phyloP scores from a whole-genome alignment of 176 grass and related monocot species.

The Carex parvula region DNA sequence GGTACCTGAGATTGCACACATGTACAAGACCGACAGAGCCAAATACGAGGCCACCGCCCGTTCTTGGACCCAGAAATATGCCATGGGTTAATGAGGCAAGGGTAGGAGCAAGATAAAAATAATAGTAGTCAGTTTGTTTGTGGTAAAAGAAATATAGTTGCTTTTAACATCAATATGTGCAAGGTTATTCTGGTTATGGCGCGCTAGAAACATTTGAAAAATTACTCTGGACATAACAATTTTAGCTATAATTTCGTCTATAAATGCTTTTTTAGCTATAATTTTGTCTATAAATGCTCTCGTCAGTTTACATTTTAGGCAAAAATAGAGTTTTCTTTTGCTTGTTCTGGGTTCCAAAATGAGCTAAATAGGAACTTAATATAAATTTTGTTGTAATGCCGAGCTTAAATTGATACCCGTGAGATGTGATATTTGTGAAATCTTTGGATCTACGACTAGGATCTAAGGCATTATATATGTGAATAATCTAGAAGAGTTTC shows the following conservation, averaged over 20 bases:
- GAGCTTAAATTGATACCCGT: too few relatives aligned
- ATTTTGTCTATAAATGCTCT: neutral
- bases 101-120: neutral
- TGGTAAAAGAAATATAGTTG: constrained; percentile 18
- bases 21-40: constrained; percentile 42
- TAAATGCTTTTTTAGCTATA: constrained; percentile 3
- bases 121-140: constrained; percentile 9
- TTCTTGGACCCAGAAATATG: constrained; percentile 40
- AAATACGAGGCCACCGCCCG: constrained; percentile 39
- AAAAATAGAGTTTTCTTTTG: neutral
- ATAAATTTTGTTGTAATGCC: too few relatives aligned
- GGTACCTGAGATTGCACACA: constrained; percentile 41
- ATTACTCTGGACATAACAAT: constrained; percentile 8
- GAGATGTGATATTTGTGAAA: too few relatives aligned
- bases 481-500: too few relatives aligned
- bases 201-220: neutral
- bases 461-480: too few relatives aligned
- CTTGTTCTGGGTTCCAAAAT: neutral
- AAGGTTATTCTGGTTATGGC: neutral
- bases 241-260: neutral
- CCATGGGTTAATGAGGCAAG: constrained; percentile 25
- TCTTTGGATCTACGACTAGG: too few relatives aligned
- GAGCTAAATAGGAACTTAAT: too few relatives aligned
- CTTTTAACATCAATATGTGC: neutral
- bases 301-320: neutral